phyloP scores from a whole-genome alignment of 768 basidiomycete species.

The Suillus cothurnatus region DNA sequence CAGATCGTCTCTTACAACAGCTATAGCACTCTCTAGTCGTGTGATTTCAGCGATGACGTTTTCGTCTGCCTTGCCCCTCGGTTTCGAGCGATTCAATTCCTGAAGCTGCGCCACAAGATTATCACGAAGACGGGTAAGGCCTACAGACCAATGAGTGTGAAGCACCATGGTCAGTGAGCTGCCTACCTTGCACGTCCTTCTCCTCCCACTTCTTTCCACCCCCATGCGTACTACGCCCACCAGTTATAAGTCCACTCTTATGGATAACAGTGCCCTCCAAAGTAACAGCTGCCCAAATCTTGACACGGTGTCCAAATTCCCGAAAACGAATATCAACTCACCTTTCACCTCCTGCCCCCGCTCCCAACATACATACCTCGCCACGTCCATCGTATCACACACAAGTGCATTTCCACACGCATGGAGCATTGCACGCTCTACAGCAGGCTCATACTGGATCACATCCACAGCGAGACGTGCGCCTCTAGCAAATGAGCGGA shows the following conservation, averaged over 20 bases:
- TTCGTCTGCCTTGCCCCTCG: slow-evolving; percentile 84
- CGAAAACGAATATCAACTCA: slow-evolving; percentile 34
- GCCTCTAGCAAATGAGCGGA: slow-evolving; percentile 87
- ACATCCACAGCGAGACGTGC: slow-evolving; percentile 86
- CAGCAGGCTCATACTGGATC: slow-evolving; percentile 77
- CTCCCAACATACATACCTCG: slow-evolving; percentile 88
- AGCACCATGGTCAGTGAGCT: slow-evolving; percentile 12
- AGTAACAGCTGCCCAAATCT: slow-evolving; percentile 68
- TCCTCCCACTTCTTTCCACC: slow-evolving; percentile 93
- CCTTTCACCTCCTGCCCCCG: slow-evolving; percentile 97
- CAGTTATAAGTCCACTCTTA: slow-evolving; percentile 96
- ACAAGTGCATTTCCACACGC: slow-evolving; percentile 95
- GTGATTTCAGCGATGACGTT: slow-evolving; percentile 73
- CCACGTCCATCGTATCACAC: slow-evolving; percentile 95
- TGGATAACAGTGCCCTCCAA: slow-evolving; percentile 97
- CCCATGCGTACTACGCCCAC: slow-evolving; percentile 79
- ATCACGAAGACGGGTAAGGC: slow-evolving; percentile 65
- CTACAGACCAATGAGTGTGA: slow-evolving; percentile 24
- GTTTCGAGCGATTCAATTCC: slow-evolving; percentile 84
- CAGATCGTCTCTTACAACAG: slow-evolving; percentile 80
- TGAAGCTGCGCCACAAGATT: slow-evolving; percentile 71
- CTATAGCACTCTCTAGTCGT: slow-evolving; percentile 75
- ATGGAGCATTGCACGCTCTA: slow-evolving; percentile 95
- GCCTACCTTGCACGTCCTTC: slow-evolving; percentile 82
- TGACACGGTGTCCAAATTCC: background rate